Conservation (phyloP, 2,329 filamentous ascomycete species). For the Fusarium burgessii region DNA sequence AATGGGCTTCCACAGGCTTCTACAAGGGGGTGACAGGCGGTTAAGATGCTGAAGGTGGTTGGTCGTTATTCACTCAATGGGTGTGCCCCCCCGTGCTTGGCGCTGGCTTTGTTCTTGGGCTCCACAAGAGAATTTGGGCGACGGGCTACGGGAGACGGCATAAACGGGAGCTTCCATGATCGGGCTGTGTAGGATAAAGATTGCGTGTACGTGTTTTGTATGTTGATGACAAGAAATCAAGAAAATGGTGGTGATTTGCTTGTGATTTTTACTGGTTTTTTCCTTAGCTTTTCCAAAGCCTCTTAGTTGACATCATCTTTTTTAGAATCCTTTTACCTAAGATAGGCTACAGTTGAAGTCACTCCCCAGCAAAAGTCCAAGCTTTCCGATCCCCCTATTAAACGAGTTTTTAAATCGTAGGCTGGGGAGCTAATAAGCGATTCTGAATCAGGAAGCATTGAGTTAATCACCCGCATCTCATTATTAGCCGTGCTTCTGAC, state of each 20-base stretch:
- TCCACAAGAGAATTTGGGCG: slow-evolving; percentile 23
- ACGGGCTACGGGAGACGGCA: slow-evolving; percentile 15
- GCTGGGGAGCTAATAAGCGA: slow-evolving; percentile 32
- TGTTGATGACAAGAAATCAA: slow-evolving; percentile 2
- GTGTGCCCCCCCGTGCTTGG: slow-evolving; percentile 12
- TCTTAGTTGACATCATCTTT: slow-evolving; percentile 21
- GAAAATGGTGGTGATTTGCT: slow-evolving; percentile 1
- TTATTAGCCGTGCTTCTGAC: slow-evolving; percentile 23
- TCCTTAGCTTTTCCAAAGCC: background rate
- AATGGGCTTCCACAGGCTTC: slow-evolving; percentile 16
- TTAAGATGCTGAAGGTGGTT: slow-evolving; percentile 36
- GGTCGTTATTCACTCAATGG: slow-evolving; percentile 18
- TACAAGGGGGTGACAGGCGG: slow-evolving; percentile 23
- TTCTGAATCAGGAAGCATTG: slow-evolving; percentile 2
- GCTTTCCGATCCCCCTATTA: slow-evolving; percentile 33
- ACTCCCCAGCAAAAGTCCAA: slow-evolving; percentile 18
- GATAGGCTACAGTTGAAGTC: slow-evolving; percentile 14
- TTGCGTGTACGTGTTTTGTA: slow-evolving; percentile 22
- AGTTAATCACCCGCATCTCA: slow-evolving; percentile 10
- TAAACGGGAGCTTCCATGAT: slow-evolving; percentile 24
- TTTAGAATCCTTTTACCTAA: background rate
- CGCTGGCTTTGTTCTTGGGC: slow-evolving; percentile 16
- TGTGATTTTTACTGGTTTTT: slow-evolving; percentile 10
- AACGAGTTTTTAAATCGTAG: slow-evolving; percentile 29
- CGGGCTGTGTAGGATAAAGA: slow-evolving; percentile 27